These are phyloP conservation scores for Calonectria hongkongensis DNA, from an alignment of 2,329 filamentous ascomycete species.

Conservation along the genomic window DNA sequence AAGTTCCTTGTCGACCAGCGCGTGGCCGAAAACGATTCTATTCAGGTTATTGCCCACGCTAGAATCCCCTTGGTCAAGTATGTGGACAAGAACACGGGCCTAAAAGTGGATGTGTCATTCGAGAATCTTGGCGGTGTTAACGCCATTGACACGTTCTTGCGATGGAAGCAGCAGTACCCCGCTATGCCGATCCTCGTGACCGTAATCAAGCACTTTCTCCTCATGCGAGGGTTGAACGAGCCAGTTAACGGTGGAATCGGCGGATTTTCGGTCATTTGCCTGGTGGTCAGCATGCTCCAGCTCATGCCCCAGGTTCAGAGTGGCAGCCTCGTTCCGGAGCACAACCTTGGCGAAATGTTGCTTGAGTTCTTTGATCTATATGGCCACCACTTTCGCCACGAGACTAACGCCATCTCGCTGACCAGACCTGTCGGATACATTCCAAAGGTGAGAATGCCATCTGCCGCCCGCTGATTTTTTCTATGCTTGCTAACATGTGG, in stretches of 20 bases:
- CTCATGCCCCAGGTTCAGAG: conserved; percentile 83
- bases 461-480: neutral
- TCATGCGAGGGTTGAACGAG: conserved; percentile 93
- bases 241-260: conserved; percentile 93
- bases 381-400: conserved; percentile 85
- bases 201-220: conserved; percentile 92
- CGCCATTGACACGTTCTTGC: conserved; percentile 86
- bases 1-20: conserved; percentile 73
- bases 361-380: conserved; percentile 94
- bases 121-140: conserved; percentile 90
- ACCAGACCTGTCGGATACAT: conserved; percentile 82
- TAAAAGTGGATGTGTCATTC: conserved; percentile 95
- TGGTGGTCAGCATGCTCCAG: conserved; percentile 92
- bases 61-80: conserved; percentile 96
- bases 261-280: conserved; percentile 94
- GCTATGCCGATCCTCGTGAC: conserved; percentile 91
- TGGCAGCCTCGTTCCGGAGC: conserved; percentile 73
- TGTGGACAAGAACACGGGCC: conserved; percentile 83
- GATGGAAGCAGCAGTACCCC: conserved; percentile 87
- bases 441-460: conserved; percentile 77
- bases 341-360: conserved; percentile 86
- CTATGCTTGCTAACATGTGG: conserved; percentile 29
- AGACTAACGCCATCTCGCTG: conserved; percentile 83
- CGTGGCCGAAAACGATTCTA: conserved; percentile 74
- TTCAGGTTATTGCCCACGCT: conserved; percentile 83